phyloP scores from a whole-genome alignment of 73 alveolate species.

The Uronychia binucleata region DNA sequence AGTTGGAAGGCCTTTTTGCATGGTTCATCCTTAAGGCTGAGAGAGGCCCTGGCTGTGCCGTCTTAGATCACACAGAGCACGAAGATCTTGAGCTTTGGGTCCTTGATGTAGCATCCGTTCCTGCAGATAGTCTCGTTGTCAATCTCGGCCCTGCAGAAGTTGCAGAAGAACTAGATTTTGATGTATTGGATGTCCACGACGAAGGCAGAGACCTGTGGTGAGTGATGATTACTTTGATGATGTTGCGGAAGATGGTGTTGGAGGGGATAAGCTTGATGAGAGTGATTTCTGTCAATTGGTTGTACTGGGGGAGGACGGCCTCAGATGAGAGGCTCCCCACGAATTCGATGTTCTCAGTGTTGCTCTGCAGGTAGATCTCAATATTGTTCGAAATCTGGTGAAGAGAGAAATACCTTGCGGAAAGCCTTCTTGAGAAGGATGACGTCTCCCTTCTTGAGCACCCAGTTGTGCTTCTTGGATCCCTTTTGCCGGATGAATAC shows the following conservation, averaged over 20 bases:
- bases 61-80: conserved; percentile 41
- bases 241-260: conserved; percentile 30
- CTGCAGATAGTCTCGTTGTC: conserved; percentile 33
- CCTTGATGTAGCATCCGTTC: conserved; percentile 43
- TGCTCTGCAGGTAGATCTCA: conserved; percentile 43
- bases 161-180: conserved; percentile 43
- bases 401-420: no score
- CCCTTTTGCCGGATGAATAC: conserved; percentile 34
- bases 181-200: conserved; percentile 40
- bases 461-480: conserved; percentile 12
- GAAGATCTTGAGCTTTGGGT: conserved; percentile 26
- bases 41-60: conserved; percentile 39
- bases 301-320: conserved; percentile 20
- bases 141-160: conserved; percentile 40
- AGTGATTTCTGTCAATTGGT: not conserved
- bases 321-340: conserved; percentile 15
- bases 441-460: conserved; percentile 5
- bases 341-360: conserved; percentile 11
- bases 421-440: conserved; percentile 34
- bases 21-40: conserved; percentile 44
- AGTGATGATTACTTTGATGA: no score
- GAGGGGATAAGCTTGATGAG: conserved; percentile 36
- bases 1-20: conserved; percentile 24
- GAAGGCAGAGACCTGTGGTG: conserved; percentile 46
- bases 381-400: conserved; percentile 52